These are phyloP conservation scores for Funneliformis geosporum DNA, from an alignment of 192 early-diverging fungal species.

Conservation along the genomic window DNA sequence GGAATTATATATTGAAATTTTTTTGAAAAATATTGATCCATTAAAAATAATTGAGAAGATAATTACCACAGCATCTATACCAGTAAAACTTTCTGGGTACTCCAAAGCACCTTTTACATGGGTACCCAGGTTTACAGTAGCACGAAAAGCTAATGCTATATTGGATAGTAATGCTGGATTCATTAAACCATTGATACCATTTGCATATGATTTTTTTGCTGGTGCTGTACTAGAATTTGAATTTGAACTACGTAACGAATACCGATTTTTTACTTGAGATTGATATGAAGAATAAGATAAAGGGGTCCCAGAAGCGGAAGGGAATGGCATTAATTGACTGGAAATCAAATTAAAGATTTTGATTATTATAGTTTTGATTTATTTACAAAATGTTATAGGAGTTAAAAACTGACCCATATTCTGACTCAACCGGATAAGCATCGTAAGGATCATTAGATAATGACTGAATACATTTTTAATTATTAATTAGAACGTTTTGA, in stretches of 20 bases:
- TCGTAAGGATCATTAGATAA: not conserved
- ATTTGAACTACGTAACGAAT: not conserved
- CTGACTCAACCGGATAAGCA: slow-evolving; percentile 23
- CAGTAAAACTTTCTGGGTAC: slow-evolving; percentile 33
- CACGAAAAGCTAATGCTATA: slow-evolving; percentile 31
- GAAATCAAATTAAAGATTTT: not conserved
- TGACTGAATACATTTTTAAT: not conserved
- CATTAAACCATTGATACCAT: not conserved
- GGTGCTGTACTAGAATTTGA: not conserved
- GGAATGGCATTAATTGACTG: not conserved
- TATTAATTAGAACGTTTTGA: not conserved
- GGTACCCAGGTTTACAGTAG: slow-evolving; percentile 25
- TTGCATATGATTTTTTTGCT: not conserved
- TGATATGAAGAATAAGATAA: not conserved
- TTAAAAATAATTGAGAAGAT: not conserved
- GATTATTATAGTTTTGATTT: not conserved
- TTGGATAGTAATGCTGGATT: slow-evolving; percentile 19
- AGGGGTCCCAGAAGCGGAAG: not conserved
- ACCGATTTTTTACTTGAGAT: not conserved
- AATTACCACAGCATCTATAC: slow-evolving; percentile 29
- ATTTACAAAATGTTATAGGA: not conserved
- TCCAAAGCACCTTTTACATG: slow-evolving; percentile 29
- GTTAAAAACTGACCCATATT: not conserved
- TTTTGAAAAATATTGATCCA: not conserved
- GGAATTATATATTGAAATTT: not conserved